Conservation (phyloP, 495 filamentous ascomycete genomes). For the Rhizodiscina lignyota region DNA sequence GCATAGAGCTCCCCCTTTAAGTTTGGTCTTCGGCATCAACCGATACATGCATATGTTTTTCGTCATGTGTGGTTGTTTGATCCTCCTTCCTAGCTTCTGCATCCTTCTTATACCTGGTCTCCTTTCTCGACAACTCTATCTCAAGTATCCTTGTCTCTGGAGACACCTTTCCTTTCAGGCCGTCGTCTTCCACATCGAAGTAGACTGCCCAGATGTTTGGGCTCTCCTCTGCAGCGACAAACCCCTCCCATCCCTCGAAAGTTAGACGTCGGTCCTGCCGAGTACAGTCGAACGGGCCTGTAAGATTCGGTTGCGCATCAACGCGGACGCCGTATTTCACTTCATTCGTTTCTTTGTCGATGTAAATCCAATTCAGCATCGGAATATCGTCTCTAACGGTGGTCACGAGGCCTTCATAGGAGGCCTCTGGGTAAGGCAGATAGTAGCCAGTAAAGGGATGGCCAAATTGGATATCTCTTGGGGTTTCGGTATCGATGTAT, state of each 20-base stretch:
- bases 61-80: too few relatives aligned
- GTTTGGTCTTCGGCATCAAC: slow-evolving; percentile 6
- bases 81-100: slow-evolving; percentile 6
- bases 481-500: slow-evolving; percentile 14
- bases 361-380: slow-evolving; percentile 20
- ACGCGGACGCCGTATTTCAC: slow-evolving; percentile 17
- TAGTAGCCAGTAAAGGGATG: slow-evolving; percentile 18
- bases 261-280: slow-evolving; percentile 16
- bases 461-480: slow-evolving; percentile 6
- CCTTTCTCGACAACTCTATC: not conserved
- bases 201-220: slow-evolving; percentile 13
- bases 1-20: too few relatives aligned
- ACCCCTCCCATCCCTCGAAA: slow-evolving; percentile 22
- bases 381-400: slow-evolving; percentile 18
- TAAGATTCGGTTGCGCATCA: slow-evolving; percentile 15
- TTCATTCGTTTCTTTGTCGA: slow-evolving; percentile 16
- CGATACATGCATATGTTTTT: too few relatives aligned
- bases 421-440: slow-evolving; percentile 14
- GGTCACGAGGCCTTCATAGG: slow-evolving; percentile 17
- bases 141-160: not conserved
- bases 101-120: slow-evolving; percentile 1
- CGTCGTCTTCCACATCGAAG: slow-evolving; percentile 19
- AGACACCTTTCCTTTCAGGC: slow-evolving; percentile 14
- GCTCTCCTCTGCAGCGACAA: slow-evolving; percentile 17
- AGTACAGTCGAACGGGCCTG: slow-evolving; percentile 18